Base-by-base conservation (phyloP, 768 basidiomycete species). In the Tubosaeta sp. region DNA sequence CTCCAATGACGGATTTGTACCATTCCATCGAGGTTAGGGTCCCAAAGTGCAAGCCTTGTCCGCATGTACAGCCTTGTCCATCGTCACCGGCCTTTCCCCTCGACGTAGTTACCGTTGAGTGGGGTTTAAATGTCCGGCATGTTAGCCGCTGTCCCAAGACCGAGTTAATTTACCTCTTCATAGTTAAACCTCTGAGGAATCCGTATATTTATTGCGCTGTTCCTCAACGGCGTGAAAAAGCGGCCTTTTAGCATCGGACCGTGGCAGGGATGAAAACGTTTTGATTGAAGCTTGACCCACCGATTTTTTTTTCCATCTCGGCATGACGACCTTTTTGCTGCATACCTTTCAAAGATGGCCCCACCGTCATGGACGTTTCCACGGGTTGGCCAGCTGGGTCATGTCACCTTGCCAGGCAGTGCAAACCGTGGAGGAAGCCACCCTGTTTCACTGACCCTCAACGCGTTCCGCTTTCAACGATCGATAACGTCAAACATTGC, bases 91-190 rank as follows among this genome's bases (percentile, higher is more conserved):
- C 42, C 41, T 29, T n/a, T n/a, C n/a, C 40, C 44, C 52, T 36
- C 34, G 36, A 64, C 42, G 44, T 43, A 49, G 53, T 57, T 54
- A 51, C 66, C 57, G 39, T 43, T 55, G 14, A 22, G 49, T 48
- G 44, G 59, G 46, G 29, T 48, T 48, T 42, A 12, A 52, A 58
- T 54, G 48, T 53, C 49, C 41, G 34, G 43, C 35, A 13, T 39
- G 38, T 48, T 49, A 49, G 46, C 61, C 54, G 57, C 53, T 54
- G 47, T 54, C 57, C 16, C 24, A 53, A 39, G 53, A 56, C 38
- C 35, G 34, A 39, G 53, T 69, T 60, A 68, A 68, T 68, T 57
- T 64, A 60, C 58, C 66, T 51, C n/a, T 41, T 61, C 56, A 63
- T 64, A 55, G 66, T 44, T 35, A 66, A 52, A 47, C 47, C 44